phyloP scores from a whole-genome alignment of 176 grass and related monocot species.

The Dendrocalamus sinicus region DNA sequence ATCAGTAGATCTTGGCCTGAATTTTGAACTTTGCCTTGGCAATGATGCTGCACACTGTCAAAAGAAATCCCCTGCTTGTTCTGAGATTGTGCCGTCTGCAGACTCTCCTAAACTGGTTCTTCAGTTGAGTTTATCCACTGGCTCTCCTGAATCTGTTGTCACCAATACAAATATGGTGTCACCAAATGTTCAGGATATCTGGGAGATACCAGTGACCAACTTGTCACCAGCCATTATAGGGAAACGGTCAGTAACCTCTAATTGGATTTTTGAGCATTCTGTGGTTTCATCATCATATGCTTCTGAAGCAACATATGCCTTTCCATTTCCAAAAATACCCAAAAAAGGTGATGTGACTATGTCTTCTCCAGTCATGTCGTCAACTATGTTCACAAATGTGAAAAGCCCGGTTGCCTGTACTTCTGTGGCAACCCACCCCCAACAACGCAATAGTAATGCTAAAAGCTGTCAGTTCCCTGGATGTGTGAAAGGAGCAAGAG shows the following conservation, averaged over 20 bases:
- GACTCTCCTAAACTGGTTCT: slow-evolving; percentile 57
- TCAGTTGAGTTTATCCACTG: slow-evolving; percentile 72
- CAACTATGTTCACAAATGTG: slow-evolving; percentile 54
- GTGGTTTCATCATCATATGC: slow-evolving; percentile 46
- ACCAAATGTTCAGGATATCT: slow-evolving; percentile 30
- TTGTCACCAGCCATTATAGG: slow-evolving; percentile 22
- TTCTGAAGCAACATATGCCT: slow-evolving; percentile 48
- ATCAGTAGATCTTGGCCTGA: slow-evolving; percentile 62
- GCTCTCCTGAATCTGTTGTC: slow-evolving; percentile 62
- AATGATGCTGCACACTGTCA: slow-evolving; percentile 44
- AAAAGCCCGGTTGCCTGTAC: slow-evolving; percentile 57
- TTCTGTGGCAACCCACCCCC: slow-evolving; percentile 54
- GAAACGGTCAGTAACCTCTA: slow-evolving; percentile 49
- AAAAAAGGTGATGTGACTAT: slow-evolving; percentile 37
- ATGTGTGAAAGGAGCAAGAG: slow-evolving; percentile 88
- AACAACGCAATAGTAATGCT: slow-evolving; percentile 42
- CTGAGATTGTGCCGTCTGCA: not conserved
- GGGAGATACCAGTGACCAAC: slow-evolving; percentile 29
- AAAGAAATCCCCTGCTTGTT: slow-evolving; percentile 48
- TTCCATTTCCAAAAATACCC: slow-evolving; percentile 44
- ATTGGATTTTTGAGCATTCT: slow-evolving; percentile 52
- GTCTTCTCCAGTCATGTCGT: slow-evolving; percentile 48
- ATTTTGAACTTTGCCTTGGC: slow-evolving; percentile 58
- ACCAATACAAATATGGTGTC: slow-evolving; percentile 43
- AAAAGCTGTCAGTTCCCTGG: slow-evolving; percentile 82